Evolutionary conservation across 2,329 filamentous ascomycete species (phyloP).

Genomic region (Knufia fluminis): DNA sequence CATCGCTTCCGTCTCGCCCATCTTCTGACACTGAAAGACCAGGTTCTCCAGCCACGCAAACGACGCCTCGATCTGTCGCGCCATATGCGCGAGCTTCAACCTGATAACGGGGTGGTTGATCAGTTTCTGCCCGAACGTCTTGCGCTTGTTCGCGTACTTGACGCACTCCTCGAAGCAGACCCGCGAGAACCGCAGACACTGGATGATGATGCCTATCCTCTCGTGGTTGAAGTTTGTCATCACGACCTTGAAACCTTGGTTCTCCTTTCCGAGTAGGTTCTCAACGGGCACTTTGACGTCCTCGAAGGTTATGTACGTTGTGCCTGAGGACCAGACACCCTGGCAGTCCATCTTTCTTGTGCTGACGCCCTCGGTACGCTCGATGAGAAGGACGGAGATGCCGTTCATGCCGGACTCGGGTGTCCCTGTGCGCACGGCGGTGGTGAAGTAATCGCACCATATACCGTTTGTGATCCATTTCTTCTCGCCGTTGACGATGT

Average conservation of each 20-base stretch:
- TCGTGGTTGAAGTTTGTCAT: constrained; percentile 99
- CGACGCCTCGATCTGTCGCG: constrained; percentile 91
- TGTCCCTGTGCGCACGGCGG: constrained; percentile 81
- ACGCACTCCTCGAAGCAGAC: constrained; percentile 96
- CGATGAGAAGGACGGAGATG: constrained; percentile 81
- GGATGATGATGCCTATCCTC: constrained; percentile 96
- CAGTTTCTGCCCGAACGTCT: constrained; percentile 91
- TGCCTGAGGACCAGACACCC: constrained; percentile 90
- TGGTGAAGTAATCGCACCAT: constrained; percentile 96
- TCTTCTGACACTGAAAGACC: constrained; percentile 84
- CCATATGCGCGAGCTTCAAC: constrained; percentile 97
- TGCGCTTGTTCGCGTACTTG: constrained; percentile 95
- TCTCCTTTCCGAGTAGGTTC: constrained; percentile 95
- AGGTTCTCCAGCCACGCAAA: constrained; percentile 95
- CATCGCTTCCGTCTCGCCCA: constrained; percentile 94
- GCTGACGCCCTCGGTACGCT: constrained; percentile 78
- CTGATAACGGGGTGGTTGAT: constrained; percentile 96
- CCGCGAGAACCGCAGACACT: constrained; percentile 87
- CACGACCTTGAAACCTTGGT: constrained; percentile 96
- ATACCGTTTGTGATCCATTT: constrained; percentile 99
- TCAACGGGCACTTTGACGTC: constrained; percentile 99
- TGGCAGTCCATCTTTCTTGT: constrained; percentile 98
- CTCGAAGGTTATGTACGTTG: constrained; percentile 96
- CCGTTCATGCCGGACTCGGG: constrained; percentile 72
- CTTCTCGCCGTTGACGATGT: constrained; percentile 99